phyloP scores from a whole-genome alignment of 345 rosid species.

The Salix purpurea region DNA sequence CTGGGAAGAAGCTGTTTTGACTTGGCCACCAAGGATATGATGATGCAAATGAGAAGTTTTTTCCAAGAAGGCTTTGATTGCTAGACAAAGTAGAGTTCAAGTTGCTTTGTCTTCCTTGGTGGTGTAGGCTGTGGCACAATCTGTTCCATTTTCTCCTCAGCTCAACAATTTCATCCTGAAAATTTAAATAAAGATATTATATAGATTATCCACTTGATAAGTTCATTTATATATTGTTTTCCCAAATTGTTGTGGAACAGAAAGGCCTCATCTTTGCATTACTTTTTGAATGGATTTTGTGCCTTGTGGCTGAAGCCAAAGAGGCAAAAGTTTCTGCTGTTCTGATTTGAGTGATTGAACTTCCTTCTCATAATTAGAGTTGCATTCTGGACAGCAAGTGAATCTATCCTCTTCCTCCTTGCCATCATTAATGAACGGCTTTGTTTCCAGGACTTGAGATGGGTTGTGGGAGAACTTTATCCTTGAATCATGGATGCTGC shows the following conservation, averaged over 20 bases:
- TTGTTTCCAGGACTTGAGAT: constrained; percentile 46
- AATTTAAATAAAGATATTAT: not conserved
- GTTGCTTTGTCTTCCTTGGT: constrained; percentile 28
- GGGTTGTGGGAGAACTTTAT: constrained; percentile 22
- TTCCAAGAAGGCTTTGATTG: constrained; percentile 30
- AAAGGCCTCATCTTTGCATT: not conserved
- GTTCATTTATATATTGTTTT: too few species aligned
- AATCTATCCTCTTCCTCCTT: constrained; percentile 54
- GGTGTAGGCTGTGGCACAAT: constrained; percentile 54
- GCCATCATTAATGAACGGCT: constrained; percentile 32
- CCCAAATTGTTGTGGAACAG: not conserved
- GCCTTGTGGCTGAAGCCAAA: constrained; percentile 61
- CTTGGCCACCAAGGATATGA: constrained; percentile 48
- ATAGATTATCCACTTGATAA: not conserved
- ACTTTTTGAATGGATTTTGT: constrained; percentile 50
- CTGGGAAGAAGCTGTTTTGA: constrained; percentile 41
- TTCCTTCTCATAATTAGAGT: constrained; percentile 64
- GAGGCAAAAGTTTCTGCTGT: constrained; percentile 51
- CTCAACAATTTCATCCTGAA: constrained; percentile 55
- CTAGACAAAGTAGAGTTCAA: constrained; percentile 9
- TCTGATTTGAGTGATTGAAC: constrained; percentile 48
- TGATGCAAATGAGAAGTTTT: constrained; percentile 29
- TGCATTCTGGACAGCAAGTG: constrained; percentile 67
- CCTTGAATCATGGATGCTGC: constrained; percentile 54
- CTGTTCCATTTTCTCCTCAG: constrained; percentile 72